Base-by-base conservation (phyloP, 345 rosid species). In the Cardamine resedifolia region DNA sequence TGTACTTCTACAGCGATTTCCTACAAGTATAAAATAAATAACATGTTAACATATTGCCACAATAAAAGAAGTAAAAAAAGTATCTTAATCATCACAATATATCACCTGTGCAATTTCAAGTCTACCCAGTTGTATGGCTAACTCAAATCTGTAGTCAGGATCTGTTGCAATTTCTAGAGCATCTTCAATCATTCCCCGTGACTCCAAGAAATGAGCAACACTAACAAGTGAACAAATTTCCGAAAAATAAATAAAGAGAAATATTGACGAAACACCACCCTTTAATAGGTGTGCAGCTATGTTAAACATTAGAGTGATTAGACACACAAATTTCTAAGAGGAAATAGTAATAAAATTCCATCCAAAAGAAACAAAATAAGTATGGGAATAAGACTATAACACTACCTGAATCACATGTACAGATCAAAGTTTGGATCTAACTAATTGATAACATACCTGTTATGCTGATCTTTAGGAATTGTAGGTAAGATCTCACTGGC, bases 191-290 rank as follows among this genome's bases (percentile, higher is more conserved):
- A 96, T 96, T 58, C 96, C 96, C 41, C 97, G 89, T 44, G 99
- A 89, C 84, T 96, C 99, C 92, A 96, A 81, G 87, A 96, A 96
- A 68, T 58, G 98, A 66, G 99, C 98, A 83, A 96, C 98, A 75
- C 99, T 96, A 67, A 71, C 77, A 81, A 75, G 50, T 51, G 68
- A 64, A 48, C 57, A 50, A 9, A 3, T 11, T 12, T 43, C 11
- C 12, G 50, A 71, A 66, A 66, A 58, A 57, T 69, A 47, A 66
- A 18, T 59, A 27, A 39, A 60, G 20, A 74, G 60, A 24, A 50
- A 50, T 61, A 38, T 33, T 27, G 16, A 65, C 7, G 1, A 43
- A 74, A 50, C 43, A 30, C 16, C 12, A 30, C 16, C 12, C 33
- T 39, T 48, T 39, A 27, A 27, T 47, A 62, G 57, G 31, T 49